Conservation (phyloP, 2,329 filamentous ascomycete genomes). For the Ceratocystis variospora region DNA sequence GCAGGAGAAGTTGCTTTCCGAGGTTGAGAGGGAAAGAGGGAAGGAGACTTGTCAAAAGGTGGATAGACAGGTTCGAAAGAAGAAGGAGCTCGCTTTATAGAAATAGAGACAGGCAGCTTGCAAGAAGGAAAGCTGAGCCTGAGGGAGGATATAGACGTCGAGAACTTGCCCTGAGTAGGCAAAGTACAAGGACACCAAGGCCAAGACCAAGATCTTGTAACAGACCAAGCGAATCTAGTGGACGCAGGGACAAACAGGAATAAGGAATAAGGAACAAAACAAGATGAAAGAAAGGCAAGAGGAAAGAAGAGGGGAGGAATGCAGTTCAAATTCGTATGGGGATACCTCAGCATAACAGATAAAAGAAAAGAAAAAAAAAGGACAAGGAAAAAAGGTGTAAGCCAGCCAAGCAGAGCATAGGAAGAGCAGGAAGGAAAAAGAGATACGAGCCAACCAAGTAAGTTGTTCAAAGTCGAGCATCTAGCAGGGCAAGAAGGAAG, state of each 20-base stretch:
- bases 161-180: background rate
- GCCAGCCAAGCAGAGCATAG: background rate
- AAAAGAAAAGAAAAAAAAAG: too few relatives aligned
- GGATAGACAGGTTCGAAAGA: too few relatives aligned
- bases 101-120: too few relatives aligned
- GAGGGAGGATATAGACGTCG: background rate
- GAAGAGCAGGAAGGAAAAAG: background rate
- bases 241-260: background rate
- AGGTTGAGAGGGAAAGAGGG: too few relatives aligned
- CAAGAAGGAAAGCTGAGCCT: too few relatives aligned
- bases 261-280: too few relatives aligned
- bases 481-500: constrained; percentile 2
- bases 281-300: background rate
- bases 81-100: too few relatives aligned
- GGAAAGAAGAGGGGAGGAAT: background rate
- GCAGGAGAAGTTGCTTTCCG: background rate
- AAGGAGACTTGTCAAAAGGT: too few relatives aligned
- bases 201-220: background rate
- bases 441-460: background rate
- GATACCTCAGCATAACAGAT: background rate
- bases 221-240: background rate
- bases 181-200: background rate
- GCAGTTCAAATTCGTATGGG: background rate
- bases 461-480: background rate
- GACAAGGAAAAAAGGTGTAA: background rate